Evolutionary conservation across 768 basidiomycete genomes (phyloP).

Genomic region (Asterophora lycoperdoides): DNA sequence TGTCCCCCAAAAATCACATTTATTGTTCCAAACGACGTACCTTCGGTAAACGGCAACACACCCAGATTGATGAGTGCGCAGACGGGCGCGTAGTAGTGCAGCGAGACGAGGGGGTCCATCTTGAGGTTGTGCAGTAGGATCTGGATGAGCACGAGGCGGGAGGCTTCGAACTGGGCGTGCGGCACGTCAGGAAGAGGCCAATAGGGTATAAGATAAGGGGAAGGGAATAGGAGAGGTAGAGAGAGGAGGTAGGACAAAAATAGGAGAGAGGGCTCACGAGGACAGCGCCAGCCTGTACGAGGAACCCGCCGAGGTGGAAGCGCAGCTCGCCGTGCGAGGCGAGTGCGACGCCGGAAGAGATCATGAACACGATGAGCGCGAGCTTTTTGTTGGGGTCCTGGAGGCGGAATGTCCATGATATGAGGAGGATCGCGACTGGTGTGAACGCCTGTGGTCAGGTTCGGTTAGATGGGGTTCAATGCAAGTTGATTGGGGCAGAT

Average conservation of each 20-base stretch:
- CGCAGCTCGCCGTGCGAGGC: constrained; percentile 85
- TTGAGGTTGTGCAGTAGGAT: constrained; percentile 91
- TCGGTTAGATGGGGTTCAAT: too few species aligned
- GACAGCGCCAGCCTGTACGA: constrained; percentile 84
- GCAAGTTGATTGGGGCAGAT: too few species aligned
- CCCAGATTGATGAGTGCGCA: constrained; percentile 87
- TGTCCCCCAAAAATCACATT: too few species aligned
- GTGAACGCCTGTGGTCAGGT: constrained; percentile 66
- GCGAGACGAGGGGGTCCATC: constrained; percentile 94
- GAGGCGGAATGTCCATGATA: constrained; percentile 87
- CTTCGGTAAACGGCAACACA: constrained; percentile 90
- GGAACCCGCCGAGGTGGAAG: constrained; percentile 85
- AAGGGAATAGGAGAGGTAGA: too few species aligned
- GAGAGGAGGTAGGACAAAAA: too few species aligned
- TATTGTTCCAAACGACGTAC: too few species aligned
- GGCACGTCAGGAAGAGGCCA: too few species aligned
- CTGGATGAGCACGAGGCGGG: constrained; percentile 94
- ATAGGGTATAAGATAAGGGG: neutral
- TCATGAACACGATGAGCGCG: constrained; percentile 81
- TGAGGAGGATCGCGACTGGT: constrained; percentile 85
- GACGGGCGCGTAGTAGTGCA: constrained; percentile 96
- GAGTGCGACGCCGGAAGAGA: constrained; percentile 84
- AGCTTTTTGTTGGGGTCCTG: constrained; percentile 84
- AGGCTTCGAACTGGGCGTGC: constrained; percentile 73
- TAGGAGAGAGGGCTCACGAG: constrained; percentile 45